Evolutionary conservation across 75 land plant species (phyloP).

Genomic region (Ceratopteris richardii): DNA sequence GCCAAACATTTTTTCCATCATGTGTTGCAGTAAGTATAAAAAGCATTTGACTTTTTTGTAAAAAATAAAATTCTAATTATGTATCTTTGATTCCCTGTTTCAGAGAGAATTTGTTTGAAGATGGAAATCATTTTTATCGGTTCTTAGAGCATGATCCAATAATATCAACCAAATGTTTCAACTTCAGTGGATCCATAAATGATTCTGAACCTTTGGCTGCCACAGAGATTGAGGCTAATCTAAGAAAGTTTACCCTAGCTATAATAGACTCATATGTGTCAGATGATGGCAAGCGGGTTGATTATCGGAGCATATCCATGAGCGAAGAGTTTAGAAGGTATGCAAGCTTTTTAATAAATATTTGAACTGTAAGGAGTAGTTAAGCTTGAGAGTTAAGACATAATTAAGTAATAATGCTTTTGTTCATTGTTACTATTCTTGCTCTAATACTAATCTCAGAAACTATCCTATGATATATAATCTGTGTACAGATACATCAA

Average conservation of each 20-base stretch:
- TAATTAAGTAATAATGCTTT: too few relatives aligned
- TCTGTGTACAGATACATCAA: constrained; percentile 48
- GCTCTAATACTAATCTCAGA: too few relatives aligned
- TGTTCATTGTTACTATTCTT: too few relatives aligned
- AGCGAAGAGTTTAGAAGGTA: constrained; percentile 78
- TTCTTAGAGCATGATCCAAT: constrained; percentile 75
- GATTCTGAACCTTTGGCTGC: constrained; percentile 58
- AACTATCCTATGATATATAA: too few relatives aligned
- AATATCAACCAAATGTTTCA: constrained; percentile 48
- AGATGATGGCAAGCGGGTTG: constrained; percentile 71
- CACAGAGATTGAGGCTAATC: constrained; percentile 48
- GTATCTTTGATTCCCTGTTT: neutral
- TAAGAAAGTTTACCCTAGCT: constrained; percentile 45
- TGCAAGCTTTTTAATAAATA: too few relatives aligned
- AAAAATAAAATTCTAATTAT: neutral
- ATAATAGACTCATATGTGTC: constrained; percentile 69
- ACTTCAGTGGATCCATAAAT: constrained; percentile 44
- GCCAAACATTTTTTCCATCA: constrained; percentile 51
- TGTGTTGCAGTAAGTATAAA: constrained; percentile 50
- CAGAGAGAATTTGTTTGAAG: constrained; percentile 75
- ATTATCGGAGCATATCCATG: constrained; percentile 46
- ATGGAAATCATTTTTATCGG: constrained; percentile 72
- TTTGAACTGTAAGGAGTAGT: too few relatives aligned
- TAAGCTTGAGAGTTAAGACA: too few relatives aligned
- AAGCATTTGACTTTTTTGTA: neutral